Evolutionary conservation across 2,329 filamentous ascomycete species (phyloP), one percentile per base, ranked within the genome.

Genomic region (Aschersonia sp.): DNA sequence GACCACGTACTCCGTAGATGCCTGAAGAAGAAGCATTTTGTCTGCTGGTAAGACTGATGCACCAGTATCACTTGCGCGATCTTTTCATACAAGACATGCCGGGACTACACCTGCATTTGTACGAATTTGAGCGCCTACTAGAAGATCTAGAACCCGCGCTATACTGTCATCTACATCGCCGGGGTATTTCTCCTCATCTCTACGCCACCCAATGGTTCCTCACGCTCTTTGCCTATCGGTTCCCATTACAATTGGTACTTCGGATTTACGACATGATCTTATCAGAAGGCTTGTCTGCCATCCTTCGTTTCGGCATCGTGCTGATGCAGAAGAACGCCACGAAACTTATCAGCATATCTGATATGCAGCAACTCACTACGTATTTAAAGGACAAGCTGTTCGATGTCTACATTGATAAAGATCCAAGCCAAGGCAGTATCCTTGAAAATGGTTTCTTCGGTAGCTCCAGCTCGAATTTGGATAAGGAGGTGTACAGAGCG

Each of bases 161-260:
- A 5, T 96, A 94, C 66, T 96, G 91, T 61, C 92, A 98, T 64
- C 78, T 98, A 48, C 85, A 86, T 59, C 82, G 92, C 50, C 80
- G 85, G 48, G 83, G 87, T 54, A 92, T 98, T 48, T 85, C 85
- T 6, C 85, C 92, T 1, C 88, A 95, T 60, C 74, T 98, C 6
- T 98, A 98, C 61, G 92, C 92, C 43, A 98, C 92, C 0, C 92
- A 98, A 64, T 98, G 92, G 92, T 98, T 98, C 66, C 75, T 98
- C 45, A 98, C 92, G 0, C 74, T 98, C n/a, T 98, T 98, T 61
- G 89, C 91, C 32, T 98, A 98, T 64, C 85, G 94, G 42, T 98
- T 98, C 64, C 92, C 92, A 6, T 74, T 98, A 5, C 92, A 98
- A 61, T 79, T 98, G 7, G 92, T 98, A 5, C 81, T 98, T 50